These are phyloP conservation scores for Alternaria brassicae DNA, from an alignment of 2,329 filamentous ascomycete genomes.

Conservation along the genomic window DNA sequence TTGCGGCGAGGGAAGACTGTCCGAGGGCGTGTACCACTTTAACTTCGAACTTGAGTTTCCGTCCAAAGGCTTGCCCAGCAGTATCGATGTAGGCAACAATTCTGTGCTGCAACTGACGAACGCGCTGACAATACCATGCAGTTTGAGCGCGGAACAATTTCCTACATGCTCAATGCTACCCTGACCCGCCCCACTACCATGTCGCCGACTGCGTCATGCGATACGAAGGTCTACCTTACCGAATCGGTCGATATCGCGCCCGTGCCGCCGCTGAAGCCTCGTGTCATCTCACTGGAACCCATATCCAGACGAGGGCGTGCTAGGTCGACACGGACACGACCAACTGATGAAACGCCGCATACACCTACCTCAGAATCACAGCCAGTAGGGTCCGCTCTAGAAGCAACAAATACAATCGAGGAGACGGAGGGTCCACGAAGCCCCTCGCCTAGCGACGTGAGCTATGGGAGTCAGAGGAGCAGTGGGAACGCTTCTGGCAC, in stretches of 20 bases:
- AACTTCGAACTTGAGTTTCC: slow-evolving; percentile 77
- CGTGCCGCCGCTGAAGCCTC: slow-evolving; percentile 75
- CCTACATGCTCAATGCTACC: slow-evolving; percentile 89
- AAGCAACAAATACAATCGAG: slow-evolving; percentile 33
- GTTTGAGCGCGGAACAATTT: slow-evolving; percentile 95
- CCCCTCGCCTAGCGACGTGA: slow-evolving; percentile 57
- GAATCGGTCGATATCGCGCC: slow-evolving; percentile 86
- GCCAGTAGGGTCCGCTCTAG: slow-evolving; percentile 27
- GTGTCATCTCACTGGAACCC: slow-evolving; percentile 86
- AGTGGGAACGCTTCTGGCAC: slow-evolving; percentile 58
- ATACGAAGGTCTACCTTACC: slow-evolving; percentile 78
- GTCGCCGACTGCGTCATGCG: slow-evolving; percentile 77
- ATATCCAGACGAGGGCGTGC: slow-evolving; percentile 74
- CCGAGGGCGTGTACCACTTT: slow-evolving; percentile 79
- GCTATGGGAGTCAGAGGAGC: slow-evolving; percentile 63
- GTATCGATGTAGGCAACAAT: slow-evolving; percentile 78
- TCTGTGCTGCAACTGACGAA: slow-evolving; percentile 8
- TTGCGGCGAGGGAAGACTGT: slow-evolving; percentile 77
- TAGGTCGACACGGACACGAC: slow-evolving; percentile 54
- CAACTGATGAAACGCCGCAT: slow-evolving; percentile 22
- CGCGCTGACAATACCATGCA: slow-evolving; percentile 52
- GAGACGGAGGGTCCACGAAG: slow-evolving; percentile 50
- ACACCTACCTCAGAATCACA: slow-evolving; percentile 31
- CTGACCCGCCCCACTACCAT: slow-evolving; percentile 89
- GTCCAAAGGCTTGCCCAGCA: slow-evolving; percentile 77